phyloP scores from a whole-genome alignment of 768 basidiomycete species.

The Naematelia aurantialba region DNA sequence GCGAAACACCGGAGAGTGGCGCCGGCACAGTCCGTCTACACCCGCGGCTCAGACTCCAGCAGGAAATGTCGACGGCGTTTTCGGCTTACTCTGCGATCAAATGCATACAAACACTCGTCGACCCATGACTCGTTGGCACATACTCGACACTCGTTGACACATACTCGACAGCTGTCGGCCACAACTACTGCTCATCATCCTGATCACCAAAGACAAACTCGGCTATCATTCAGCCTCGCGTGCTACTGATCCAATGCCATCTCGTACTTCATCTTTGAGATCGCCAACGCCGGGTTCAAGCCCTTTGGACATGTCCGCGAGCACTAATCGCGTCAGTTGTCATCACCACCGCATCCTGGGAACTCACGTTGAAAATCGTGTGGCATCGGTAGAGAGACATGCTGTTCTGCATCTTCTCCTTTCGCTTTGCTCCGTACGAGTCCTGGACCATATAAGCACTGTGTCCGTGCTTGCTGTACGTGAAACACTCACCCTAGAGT shows the following conservation, averaged over 20 bases:
- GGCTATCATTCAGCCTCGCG: too few relatives aligned
- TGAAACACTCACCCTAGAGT: conserved; percentile 68
- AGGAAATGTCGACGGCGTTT: neutral
- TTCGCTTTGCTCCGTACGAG: conserved; percentile 69
- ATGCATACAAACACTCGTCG: neutral
- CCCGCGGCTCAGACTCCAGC: neutral
- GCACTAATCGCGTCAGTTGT: conserved; percentile 53
- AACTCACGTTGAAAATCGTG: conserved; percentile 87
- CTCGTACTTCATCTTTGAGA: conserved; percentile 90
- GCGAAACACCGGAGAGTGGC: neutral
- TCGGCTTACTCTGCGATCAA: neutral
- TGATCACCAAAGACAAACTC: too few relatives aligned
- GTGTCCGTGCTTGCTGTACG: neutral
- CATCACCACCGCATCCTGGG: conserved; percentile 1
- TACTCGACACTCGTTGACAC: too few relatives aligned
- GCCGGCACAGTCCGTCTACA: neutral
- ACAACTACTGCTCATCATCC: too few relatives aligned
- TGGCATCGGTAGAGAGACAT: conserved; percentile 96
- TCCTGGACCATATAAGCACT: conserved; percentile 59
- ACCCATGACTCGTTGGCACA: neutral
- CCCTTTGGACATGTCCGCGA: conserved; percentile 97
- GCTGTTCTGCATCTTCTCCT: conserved; percentile 90
- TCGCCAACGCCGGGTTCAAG: conserved; percentile 85
- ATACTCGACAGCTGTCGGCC: too few relatives aligned
- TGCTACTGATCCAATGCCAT: conserved; percentile 36